Evolutionary conservation across 176 grass and related monocot genomes (phyloP).

Genomic region (Bothriochloa decipiens): DNA sequence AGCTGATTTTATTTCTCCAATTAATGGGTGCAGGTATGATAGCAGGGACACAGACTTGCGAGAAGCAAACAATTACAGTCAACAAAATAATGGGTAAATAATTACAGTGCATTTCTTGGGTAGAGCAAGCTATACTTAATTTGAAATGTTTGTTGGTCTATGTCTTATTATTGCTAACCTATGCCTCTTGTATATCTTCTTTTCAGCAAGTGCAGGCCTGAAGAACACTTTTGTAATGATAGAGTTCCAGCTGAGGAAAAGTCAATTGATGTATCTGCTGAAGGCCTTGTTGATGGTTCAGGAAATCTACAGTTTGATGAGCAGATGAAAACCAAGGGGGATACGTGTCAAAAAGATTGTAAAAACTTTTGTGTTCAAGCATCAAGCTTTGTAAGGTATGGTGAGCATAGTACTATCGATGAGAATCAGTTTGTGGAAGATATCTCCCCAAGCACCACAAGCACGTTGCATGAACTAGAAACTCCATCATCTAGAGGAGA

Average conservation of each 20-base stretch:
- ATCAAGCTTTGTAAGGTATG: conserved; percentile 46
- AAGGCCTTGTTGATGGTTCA: conserved; percentile 38
- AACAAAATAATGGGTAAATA: conserved; percentile 48
- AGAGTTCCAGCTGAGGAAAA: conserved; percentile 41
- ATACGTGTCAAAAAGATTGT: conserved; percentile 41
- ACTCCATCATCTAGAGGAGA: conserved; percentile 60
- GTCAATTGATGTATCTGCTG: conserved; percentile 24
- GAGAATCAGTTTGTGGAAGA: conserved; percentile 53
- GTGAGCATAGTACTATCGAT: conserved; percentile 31
- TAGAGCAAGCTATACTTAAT: conserved; percentile 7
- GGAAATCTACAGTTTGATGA: conserved; percentile 31
- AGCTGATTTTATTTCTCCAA: conserved; percentile 32
- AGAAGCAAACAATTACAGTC: conserved; percentile 38
- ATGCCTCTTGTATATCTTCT: conserved; percentile 33
- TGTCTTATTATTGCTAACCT: conserved; percentile 1
- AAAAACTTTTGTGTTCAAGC: conserved; percentile 36
- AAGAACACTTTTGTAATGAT: conserved; percentile 34
- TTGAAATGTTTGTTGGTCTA: neutral
- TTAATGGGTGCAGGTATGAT: conserved; percentile 42
- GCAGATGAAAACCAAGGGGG: conserved; percentile 29
- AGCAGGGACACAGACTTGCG: conserved; percentile 1
- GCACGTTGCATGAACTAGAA: conserved; percentile 44
- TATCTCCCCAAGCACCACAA: conserved; percentile 54
- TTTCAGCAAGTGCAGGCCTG: conserved; percentile 35
- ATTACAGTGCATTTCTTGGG: conserved; percentile 10